Percentiles rank a stretch among this genome's conserved stretches.
These are phyloP conservation scores for Fonsecaea erecta DNA, from an alignment of 2,329 filamentous ascomycete genomes.

Conservation along the genomic window DNA sequence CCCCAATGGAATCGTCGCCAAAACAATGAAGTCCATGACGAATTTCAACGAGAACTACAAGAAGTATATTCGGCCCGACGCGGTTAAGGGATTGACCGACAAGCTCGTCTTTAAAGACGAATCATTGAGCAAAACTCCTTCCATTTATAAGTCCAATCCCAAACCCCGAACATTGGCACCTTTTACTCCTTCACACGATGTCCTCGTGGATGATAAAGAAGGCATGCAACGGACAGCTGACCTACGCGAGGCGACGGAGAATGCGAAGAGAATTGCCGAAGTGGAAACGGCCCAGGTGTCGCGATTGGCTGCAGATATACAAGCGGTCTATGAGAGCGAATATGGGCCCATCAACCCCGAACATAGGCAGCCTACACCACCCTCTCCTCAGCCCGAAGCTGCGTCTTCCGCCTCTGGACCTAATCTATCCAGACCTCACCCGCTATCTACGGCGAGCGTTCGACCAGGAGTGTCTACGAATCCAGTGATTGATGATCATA, in stretches of 20 bases:
- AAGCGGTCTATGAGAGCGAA: slow-evolving; percentile 37
- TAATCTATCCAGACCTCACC: slow-evolving; percentile 16
- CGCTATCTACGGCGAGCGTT: slow-evolving; percentile 30
- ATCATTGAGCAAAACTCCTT: slow-evolving; percentile 26
- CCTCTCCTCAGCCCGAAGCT: background rate
- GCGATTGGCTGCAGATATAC: slow-evolving; percentile 31
- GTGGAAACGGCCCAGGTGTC: slow-evolving; percentile 24
- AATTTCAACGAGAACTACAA: slow-evolving; percentile 29
- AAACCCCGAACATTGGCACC: slow-evolving; percentile 2
- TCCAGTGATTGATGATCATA: slow-evolving; percentile 32
- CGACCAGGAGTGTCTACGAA: slow-evolving; percentile 33
- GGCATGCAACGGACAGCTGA: slow-evolving; percentile 6
- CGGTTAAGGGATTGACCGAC: slow-evolving; percentile 23
- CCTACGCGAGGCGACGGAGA: slow-evolving; percentile 22
- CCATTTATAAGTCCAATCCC: slow-evolving; percentile 25
- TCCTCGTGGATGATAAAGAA: slow-evolving; percentile 12
- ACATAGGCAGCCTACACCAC: slow-evolving; percentile 21
- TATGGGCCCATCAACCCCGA: slow-evolving; percentile 34
- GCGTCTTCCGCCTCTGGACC: background rate
- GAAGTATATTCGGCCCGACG: slow-evolving; percentile 24
- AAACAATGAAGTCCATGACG: slow-evolving; percentile 33
- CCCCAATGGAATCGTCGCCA: slow-evolving; percentile 37
- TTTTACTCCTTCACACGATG: slow-evolving; percentile 22
- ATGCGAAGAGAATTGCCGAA: slow-evolving; percentile 17
- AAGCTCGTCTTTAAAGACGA: slow-evolving; percentile 31